A percentile compares a stretch with the other conserved stretches of the same genome.
phyloP scores from a whole-genome alignment of 192 early-diverging fungal genomes.

The Umbelopsis sp. region DNA sequence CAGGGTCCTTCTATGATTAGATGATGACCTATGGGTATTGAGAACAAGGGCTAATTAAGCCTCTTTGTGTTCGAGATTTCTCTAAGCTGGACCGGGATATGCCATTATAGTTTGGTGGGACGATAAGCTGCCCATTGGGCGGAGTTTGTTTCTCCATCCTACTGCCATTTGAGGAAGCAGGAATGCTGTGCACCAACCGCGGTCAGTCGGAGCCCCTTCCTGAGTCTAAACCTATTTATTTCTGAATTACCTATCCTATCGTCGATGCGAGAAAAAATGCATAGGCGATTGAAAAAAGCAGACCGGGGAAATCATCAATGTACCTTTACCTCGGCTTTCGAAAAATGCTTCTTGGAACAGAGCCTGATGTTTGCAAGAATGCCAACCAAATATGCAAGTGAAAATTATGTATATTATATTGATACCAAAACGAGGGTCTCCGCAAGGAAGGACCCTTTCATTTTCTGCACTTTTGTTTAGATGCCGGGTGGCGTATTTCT shows the following conservation, averaged over 20 bases:
- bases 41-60: too few species aligned
- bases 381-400: not conserved
- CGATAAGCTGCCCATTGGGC: not conserved
- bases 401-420: too few species aligned
- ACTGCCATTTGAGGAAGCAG: not conserved
- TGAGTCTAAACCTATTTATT: constrained; percentile 9
- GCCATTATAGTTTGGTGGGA: not conserved
- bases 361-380: not conserved
- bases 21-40: not conserved
- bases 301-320: not conserved
- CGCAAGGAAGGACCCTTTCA: constrained; percentile 12
- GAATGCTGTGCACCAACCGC: constrained; percentile 1
- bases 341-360: too few species aligned
- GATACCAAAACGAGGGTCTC: not conserved
- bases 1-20: constrained; percentile 19
- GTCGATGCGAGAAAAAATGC: not conserved
- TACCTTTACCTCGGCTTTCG: too few species aligned
- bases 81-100: not conserved
- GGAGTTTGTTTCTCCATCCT: constrained; percentile 2
- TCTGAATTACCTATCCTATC: not conserved
- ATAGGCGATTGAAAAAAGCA: constrained; percentile 2
- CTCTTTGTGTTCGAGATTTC: not conserved
- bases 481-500: constrained; percentile 7
- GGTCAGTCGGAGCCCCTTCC: constrained; percentile 1
- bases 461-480: not conserved